Base-by-base conservation (phyloP, 202 grass and related monocot species). In the Schoenoplectus triqueter region DNA sequence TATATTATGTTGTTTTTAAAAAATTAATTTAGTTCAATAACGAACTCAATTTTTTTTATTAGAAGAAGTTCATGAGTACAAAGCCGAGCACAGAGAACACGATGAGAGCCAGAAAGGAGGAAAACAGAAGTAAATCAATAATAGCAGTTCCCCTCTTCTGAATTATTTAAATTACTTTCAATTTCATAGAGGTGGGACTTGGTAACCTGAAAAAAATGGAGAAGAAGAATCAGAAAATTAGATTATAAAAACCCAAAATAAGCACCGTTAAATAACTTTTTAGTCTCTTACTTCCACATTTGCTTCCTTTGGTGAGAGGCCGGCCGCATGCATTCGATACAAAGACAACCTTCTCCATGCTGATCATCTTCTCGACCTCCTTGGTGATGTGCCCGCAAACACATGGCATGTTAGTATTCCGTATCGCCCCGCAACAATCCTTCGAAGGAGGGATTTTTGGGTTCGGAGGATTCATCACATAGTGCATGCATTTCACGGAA, bases 321-420 rank as follows among this genome's bases (percentile, higher is more conserved):
- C 78, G 76, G n/a, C 77, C 78, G 19, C 85, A 87, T 20, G 10
- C 14, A 59, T 48, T 10, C 0, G 66, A 54, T 1, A 87, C 66
- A 15, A 73, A 87, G 8, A 82, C 85, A 2, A 82, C 78, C 54
- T 87, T 87, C 66, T 87, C 54, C 85, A 87, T 87, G 66, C 64
- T 64, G 31, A 87, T 51, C 20, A 82, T 11, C 54, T 87, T 82
- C 51, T 87, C 54, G 10, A 87, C 8, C 7, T 48, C 21, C 18
- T 82, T 62, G 50, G 66, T 82, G 2, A 82, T 17, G 18, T 87
- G 70, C 47, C 50, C 60, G 17, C 85, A 87, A 62, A 51, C 2
- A 22, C 85, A 87, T 39, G 69, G 55, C n/a, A 87, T 62, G 66
- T 87, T 54, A 2, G 4, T 44, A 20, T 82, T 70, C 78, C 45